Conservation (phyloP, 2,329 filamentous ascomycete species). For the Cadophora sp. region DNA sequence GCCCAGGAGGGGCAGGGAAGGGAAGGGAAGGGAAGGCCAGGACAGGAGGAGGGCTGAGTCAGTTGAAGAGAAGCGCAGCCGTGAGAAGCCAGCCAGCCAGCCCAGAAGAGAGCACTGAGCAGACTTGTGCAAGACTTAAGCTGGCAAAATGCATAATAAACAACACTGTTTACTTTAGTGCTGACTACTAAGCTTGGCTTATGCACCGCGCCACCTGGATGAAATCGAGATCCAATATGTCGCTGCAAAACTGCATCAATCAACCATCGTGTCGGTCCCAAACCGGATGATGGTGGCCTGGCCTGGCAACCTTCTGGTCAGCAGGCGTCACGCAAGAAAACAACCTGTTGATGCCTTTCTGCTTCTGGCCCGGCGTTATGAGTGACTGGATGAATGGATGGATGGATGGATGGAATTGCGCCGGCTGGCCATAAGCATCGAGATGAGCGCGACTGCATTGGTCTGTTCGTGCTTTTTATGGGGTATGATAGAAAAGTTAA, state of each 20-base stretch:
- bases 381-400: not conserved
- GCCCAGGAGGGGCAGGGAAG: no score
- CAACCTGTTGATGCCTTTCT: not conserved
- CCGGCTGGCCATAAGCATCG: not conserved
- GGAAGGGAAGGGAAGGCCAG: no score
- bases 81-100: no score
- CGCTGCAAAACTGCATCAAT: not conserved
- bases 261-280: not conserved
- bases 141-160: not conserved
- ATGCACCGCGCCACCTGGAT: constrained; percentile 4
- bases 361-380: not conserved
- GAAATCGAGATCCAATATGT: constrained; percentile 6
- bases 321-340: constrained; percentile 1
- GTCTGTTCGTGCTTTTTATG: not conserved
- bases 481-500: not conserved
- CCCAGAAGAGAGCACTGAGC: not conserved
- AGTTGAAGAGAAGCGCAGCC: not conserved
- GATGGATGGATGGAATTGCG: not conserved
- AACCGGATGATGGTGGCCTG: not conserved
- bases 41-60: constrained; percentile 13
- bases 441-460: not conserved
- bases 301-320: not conserved
- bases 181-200: not conserved
- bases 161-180: not conserved
- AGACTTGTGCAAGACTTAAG: not conserved